Conservation (phyloP, 2,329 filamentous ascomycete species). For the Ophiocordyceps camponoti-leonardi region DNA sequence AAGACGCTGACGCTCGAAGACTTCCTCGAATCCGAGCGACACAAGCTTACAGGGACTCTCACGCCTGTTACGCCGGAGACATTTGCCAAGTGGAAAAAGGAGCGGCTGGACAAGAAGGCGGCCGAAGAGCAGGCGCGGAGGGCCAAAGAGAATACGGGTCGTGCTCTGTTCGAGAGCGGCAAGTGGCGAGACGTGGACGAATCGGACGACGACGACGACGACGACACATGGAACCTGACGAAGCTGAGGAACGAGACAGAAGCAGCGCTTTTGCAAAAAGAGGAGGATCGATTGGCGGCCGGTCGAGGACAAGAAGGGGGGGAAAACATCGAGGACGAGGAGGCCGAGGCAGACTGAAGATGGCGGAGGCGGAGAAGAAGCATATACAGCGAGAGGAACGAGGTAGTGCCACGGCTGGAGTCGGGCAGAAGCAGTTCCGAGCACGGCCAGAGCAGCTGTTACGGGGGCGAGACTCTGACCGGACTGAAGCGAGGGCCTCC, state of each 20-base stretch:
- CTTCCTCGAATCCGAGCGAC: conserved; percentile 88
- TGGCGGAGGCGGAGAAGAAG: conserved; percentile 4
- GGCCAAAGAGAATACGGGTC: conserved; percentile 89
- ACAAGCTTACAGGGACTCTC: conserved; percentile 80
- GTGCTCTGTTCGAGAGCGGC: conserved; percentile 90
- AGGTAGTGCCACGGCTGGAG: neutral
- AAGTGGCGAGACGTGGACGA: conserved; percentile 65
- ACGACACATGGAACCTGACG: conserved; percentile 64
- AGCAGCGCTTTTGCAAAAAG: conserved; percentile 52
- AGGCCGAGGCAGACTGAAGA: conserved; percentile 2
- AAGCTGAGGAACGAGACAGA: conserved; percentile 77
- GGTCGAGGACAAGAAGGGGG: conserved; percentile 5
- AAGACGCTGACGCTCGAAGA: conserved; percentile 93
- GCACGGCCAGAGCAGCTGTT: conserved; percentile 6
- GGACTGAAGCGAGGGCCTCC: conserved; percentile 1
- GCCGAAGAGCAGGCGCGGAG: conserved; percentile 80
- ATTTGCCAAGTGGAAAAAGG: conserved; percentile 95
- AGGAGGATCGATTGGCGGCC: conserved; percentile 47
- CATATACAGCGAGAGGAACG: neutral
- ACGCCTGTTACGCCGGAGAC: conserved; percentile 87
- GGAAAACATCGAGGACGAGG: conserved; percentile 5
- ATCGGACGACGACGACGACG: conserved; percentile 38
- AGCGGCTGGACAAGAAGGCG: conserved; percentile 84
- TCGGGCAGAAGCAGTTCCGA: conserved; percentile 10
- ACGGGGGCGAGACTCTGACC: conserved; percentile 2